phyloP scores from a whole-genome alignment of 2,329 filamentous ascomycete genomes.

The Fonsecaea monophora region DNA sequence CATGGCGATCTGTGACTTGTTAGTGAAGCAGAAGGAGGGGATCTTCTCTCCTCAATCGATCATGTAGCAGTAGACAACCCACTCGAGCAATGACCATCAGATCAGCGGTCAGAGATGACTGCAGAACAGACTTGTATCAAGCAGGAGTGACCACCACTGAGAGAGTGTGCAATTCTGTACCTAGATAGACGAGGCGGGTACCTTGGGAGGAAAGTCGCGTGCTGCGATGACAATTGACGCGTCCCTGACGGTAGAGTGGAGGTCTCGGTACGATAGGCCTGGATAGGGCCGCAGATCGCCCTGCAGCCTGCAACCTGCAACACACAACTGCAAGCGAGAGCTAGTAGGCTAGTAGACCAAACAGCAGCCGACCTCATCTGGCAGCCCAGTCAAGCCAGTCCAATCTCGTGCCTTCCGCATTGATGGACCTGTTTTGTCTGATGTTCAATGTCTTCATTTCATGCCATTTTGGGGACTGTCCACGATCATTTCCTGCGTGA shows the following conservation, averaged over 20 bases:
- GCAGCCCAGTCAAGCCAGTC: constrained; percentile 17
- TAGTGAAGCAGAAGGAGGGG: background rate
- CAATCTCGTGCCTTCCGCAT: constrained; percentile 33
- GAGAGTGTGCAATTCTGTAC: constrained; percentile 1
- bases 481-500: background rate
- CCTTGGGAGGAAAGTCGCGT: background rate
- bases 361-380: constrained; percentile 15
- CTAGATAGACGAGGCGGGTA: constrained; percentile 13
- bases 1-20: constrained; percentile 26
- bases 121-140: constrained; percentile 23
- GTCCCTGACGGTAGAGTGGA: constrained; percentile 17
- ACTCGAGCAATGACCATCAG: constrained; percentile 20
- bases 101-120: constrained; percentile 25
- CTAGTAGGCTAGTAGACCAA: background rate
- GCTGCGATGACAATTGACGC: constrained; percentile 9
- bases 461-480: background rate
- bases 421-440: constrained; percentile 20
- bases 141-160: constrained; percentile 22
- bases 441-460: constrained; percentile 23
- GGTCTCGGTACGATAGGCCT: constrained; percentile 1
- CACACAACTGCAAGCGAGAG: constrained; percentile 3
- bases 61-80: constrained; percentile 26
- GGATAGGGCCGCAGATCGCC: constrained; percentile 8
- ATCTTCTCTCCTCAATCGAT: constrained; percentile 5
- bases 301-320: constrained; percentile 7